Evolutionary conservation across 345 rosid species (phyloP), one percentile per base, ranked within the genome.

Genomic region (Physaria fendleri): DNA sequence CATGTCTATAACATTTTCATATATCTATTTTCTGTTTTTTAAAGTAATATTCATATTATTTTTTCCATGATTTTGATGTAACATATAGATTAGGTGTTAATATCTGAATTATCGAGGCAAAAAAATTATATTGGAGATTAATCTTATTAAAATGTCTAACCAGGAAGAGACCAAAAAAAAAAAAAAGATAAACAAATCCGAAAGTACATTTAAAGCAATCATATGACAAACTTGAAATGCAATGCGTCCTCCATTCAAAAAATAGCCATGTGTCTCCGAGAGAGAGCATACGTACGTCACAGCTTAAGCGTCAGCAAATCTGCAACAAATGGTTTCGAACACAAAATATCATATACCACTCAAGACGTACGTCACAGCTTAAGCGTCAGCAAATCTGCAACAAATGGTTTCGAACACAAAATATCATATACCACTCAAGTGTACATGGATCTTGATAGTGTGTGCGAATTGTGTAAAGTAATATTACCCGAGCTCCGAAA

Each of bases 381-480:
- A 66, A 15, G 71, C 71, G 58, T 66, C 71, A 16, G 71, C 71
- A n/a, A n/a, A n/a, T n/a, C n/a, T n/a, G n/a, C n/a, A n/a, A n/a
- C n/a, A n/a, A n/a, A n/a, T n/a, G n/a, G n/a, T n/a, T n/a, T n/a
- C n/a, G n/a, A n/a, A n/a, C n/a, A n/a, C n/a, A n/a, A n/a, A n/a
- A n/a, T n/a, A n/a, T n/a, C n/a, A n/a, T n/a, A n/a, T n/a, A n/a
- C n/a, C n/a, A n/a, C n/a, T n/a, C n/a, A n/a, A n/a, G n/a, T n/a
- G n/a, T n/a, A n/a, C n/a, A n/a, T n/a, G n/a, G n/a, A n/a, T n/a
- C n/a, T n/a, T n/a, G n/a, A n/a, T n/a, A n/a, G n/a, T n/a, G n/a
- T n/a, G n/a, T n/a, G n/a, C n/a, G n/a, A n/a, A n/a, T n/a, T n/a
- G n/a, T n/a, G n/a, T n/a, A n/a, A n/a, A n/a, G n/a, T n/a, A n/a